These are phyloP conservation scores for Trichoderma afroharzianum DNA, from an alignment of 2,329 filamentous ascomycete genomes.

Conservation along the genomic window DNA sequence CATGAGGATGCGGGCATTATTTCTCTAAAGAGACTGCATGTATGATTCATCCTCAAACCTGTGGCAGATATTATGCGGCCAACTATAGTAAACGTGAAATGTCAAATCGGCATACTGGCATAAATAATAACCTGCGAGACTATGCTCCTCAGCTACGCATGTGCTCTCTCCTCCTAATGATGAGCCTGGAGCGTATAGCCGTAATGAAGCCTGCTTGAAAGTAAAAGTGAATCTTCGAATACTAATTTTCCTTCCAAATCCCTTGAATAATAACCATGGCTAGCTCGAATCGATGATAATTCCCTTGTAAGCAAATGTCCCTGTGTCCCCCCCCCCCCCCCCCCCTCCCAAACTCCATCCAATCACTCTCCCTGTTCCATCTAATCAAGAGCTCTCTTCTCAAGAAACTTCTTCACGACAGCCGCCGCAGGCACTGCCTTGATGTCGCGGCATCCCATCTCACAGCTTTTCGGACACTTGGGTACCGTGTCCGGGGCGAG, in stretches of 20 bases:
- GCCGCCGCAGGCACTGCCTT: not conserved
- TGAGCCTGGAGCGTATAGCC: not conserved
- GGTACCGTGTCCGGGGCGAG: slow-evolving; percentile 8
- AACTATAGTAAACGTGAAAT: not conserved
- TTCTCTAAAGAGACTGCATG: not conserved
- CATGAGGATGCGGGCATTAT: not conserved
- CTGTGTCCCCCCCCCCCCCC: too few relatives aligned
- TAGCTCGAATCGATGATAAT: not conserved
- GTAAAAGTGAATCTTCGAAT: not conserved
- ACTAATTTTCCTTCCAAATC: not conserved
- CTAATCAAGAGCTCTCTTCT: not conserved
- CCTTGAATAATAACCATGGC: not conserved
- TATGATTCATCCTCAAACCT: not conserved
- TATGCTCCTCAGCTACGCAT: not conserved
- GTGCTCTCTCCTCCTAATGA: not conserved
- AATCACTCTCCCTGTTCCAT: not conserved
- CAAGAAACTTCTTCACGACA: slow-evolving; percentile 1
- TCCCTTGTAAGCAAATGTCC: not conserved
- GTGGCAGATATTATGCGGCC: not conserved
- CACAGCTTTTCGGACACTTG: slow-evolving; percentile 14
- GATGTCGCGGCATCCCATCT: slow-evolving; percentile 18
- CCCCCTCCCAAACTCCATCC: not conserved
- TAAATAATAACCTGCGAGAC: not conserved
- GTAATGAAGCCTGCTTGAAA: not conserved
- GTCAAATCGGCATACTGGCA: not conserved